Percentiles rank a stretch among this genome's conserved stretches.
phyloP scores from a whole-genome alignment of 257 asterid genomes.

The Scutellaria barbata region DNA sequence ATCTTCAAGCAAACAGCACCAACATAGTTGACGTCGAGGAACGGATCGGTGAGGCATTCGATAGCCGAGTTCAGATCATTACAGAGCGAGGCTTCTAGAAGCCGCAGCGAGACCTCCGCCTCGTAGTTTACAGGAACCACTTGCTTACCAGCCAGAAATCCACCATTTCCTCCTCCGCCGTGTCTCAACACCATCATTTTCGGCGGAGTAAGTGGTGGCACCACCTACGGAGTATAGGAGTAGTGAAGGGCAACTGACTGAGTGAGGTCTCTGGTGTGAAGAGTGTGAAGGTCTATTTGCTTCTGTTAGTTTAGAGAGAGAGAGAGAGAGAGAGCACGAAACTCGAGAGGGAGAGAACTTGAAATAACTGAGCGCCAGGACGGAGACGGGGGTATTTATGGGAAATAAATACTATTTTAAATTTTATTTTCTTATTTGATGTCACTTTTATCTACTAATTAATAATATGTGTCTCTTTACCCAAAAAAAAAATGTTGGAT shows the following conservation, averaged over 20 bases:
- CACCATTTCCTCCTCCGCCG: constrained; percentile 49
- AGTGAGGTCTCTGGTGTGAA: constrained; percentile 6
- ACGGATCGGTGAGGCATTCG: constrained; percentile 67
- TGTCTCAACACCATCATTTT: constrained; percentile 47
- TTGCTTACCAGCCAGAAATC: constrained; percentile 64
- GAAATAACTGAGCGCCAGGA: constrained; percentile 41
- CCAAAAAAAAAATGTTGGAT: no score
- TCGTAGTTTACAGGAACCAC: constrained; percentile 79
- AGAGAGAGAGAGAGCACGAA: constrained; percentile 27
- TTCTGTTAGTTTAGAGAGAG: constrained; percentile 22
- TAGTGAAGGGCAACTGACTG: constrained; percentile 23
- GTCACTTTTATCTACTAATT: no score
- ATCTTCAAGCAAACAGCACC: constrained; percentile 70
- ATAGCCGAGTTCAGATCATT: constrained; percentile 60
- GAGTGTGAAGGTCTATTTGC: constrained; percentile 16
- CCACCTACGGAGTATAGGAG: constrained; percentile 25
- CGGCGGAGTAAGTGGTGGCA: constrained; percentile 30
- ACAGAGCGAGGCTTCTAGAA: constrained; percentile 58
- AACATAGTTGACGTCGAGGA: constrained; percentile 71
- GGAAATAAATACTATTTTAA: constrained; percentile 13
- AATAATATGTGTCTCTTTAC: neutral
- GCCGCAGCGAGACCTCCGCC: constrained; percentile 73
- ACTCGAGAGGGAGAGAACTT: constrained; percentile 25
- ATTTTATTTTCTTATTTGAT: neutral
- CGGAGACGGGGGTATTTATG: constrained; percentile 23